Conservation (phyloP, 2,329 filamentous ascomycete species). For the Kalmusia sp. region DNA sequence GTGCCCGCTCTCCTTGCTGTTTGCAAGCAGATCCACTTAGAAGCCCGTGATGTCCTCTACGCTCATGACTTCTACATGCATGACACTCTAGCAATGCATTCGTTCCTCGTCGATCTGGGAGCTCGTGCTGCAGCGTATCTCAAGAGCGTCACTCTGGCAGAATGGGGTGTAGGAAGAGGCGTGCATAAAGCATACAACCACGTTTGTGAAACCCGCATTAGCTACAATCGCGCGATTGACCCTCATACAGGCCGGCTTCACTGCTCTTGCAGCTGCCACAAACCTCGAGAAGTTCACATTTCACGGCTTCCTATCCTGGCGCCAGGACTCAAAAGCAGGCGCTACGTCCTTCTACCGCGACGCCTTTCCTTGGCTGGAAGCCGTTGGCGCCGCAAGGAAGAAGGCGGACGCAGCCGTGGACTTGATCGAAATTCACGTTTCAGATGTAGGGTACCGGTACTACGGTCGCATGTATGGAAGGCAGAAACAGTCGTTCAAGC, state of each 20-base stretch:
- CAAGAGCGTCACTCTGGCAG: slow-evolving; percentile 31
- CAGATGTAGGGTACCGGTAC: not conserved
- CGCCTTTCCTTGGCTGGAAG: slow-evolving; percentile 46
- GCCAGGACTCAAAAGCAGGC: slow-evolving; percentile 6
- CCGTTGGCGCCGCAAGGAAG: slow-evolving; percentile 33
- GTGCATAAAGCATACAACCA: slow-evolving; percentile 43
- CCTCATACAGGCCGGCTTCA: slow-evolving; percentile 31
- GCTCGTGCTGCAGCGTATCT: slow-evolving; percentile 29
- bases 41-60: slow-evolving; percentile 37
- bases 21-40: slow-evolving; percentile 37
- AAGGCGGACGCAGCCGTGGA: slow-evolving; percentile 39
- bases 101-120: slow-evolving; percentile 40
- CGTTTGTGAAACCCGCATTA: not conserved
- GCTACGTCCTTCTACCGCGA: slow-evolving; percentile 45
- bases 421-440: slow-evolving; percentile 20
- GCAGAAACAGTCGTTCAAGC: not conserved
- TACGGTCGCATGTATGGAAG: not conserved
- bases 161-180: slow-evolving; percentile 30
- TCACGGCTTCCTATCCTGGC: slow-evolving; percentile 18
- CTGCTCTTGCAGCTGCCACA: slow-evolving; percentile 33
- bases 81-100: slow-evolving; percentile 38
- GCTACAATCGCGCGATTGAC: not conserved
- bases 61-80: slow-evolving; percentile 35
- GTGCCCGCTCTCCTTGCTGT: slow-evolving; percentile 35
- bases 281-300: slow-evolving; percentile 37